Conservation (phyloP, 192 early-diverging fungal genomes). For the Pecoramyces ruminantium region DNA sequence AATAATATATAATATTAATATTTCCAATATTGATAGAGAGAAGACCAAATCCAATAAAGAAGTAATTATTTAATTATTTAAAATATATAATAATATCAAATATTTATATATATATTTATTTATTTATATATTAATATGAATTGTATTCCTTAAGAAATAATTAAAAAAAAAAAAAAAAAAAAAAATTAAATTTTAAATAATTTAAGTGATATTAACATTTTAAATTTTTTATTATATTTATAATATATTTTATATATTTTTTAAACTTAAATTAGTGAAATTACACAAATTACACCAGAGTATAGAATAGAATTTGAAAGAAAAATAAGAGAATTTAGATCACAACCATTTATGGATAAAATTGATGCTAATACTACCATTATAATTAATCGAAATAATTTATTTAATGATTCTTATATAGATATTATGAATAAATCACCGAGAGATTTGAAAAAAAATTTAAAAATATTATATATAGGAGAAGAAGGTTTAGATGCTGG, state of each 20-base stretch:
- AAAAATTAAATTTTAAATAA: too few relatives aligned
- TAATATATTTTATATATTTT: not conserved
- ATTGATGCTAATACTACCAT: not conserved
- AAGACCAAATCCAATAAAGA: too few relatives aligned
- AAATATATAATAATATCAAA: too few relatives aligned
- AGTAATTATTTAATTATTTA: too few relatives aligned
- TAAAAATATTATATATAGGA: constrained; percentile 97
- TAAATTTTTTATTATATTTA: not conserved
- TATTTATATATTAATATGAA: too few relatives aligned
- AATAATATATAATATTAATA: too few relatives aligned
- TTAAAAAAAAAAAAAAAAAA: too few relatives aligned
- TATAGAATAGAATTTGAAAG: not conserved
- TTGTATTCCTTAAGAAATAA: too few relatives aligned
- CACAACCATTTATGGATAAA: not conserved
- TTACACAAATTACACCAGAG: not conserved
- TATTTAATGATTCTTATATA: constrained; percentile 90
- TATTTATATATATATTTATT: too few relatives aligned
- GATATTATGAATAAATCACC: constrained; percentile 86
- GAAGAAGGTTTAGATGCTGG: constrained; percentile 97
- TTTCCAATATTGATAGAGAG: too few relatives aligned
- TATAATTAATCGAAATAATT: constrained; percentile 26
- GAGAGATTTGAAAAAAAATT: constrained; percentile 79
- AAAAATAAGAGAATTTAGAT: not conserved
- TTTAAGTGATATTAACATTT: too few relatives aligned
- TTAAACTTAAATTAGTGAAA: not conserved